Evolutionary conservation across 192 early-diverging fungal genomes (phyloP).

Genomic region (Backusella luteola): DNA sequence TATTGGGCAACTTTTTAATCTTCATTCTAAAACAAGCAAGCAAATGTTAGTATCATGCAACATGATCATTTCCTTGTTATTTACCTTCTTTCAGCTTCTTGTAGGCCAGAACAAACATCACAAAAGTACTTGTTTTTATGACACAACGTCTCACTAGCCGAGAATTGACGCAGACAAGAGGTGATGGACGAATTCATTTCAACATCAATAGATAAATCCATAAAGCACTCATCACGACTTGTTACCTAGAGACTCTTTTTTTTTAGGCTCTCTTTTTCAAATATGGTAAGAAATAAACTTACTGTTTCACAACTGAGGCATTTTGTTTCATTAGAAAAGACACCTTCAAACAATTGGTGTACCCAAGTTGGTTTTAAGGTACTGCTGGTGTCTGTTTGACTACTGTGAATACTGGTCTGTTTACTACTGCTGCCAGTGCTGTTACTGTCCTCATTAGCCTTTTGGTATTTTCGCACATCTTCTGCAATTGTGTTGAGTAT

Average conservation of each 20-base stretch:
- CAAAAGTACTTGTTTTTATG: conserved; percentile 99
- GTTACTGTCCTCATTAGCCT: conserved; percentile 40
- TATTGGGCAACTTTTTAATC: conserved; percentile 89
- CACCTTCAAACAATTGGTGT: conserved; percentile 93
- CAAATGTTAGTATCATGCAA: neutral
- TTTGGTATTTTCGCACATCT: conserved; percentile 66
- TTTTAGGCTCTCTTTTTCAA: too few relatives aligned
- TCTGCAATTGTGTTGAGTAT: conserved; percentile 91
- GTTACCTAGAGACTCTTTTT: conserved; percentile 56
- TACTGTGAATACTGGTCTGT: conserved; percentile 9
- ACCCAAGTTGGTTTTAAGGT: conserved; percentile 72
- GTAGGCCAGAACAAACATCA: conserved; percentile 89
- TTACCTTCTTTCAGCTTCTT: conserved; percentile 93
- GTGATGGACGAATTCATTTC: conserved; percentile 95
- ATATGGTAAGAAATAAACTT: conserved; percentile 2
- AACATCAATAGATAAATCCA: conserved; percentile 96
- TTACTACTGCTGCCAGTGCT: neutral
- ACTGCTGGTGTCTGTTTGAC: conserved; percentile 7
- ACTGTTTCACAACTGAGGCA: conserved; percentile 96
- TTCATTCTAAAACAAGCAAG: conserved; percentile 73
- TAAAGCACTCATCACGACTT: conserved; percentile 89
- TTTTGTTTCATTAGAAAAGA: conserved; percentile 94
- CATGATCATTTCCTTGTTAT: neutral
- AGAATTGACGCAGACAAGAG: conserved; percentile 93
- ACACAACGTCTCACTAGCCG: conserved; percentile 91